phyloP scores from a whole-genome alignment of 257 asterid genomes.

The Nicotiana otophora region DNA sequence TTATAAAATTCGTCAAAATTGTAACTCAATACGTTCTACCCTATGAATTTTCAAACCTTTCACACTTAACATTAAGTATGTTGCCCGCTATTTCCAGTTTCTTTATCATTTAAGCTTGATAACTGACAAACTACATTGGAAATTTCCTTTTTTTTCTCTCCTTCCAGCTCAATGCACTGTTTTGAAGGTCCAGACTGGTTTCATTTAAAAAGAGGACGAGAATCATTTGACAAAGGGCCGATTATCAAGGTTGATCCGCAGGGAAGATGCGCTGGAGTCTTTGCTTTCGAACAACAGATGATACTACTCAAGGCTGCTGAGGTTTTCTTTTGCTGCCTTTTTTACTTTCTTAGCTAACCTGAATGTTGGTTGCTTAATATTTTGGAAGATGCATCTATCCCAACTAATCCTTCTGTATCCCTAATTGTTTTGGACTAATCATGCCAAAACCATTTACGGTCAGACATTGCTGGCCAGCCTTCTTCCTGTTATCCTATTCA shows the following conservation, averaged over 20 bases:
- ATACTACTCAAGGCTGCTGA: conserved; percentile 92
- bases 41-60: not conserved
- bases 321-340: conserved; percentile 38
- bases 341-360: not conserved
- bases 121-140: not conserved
- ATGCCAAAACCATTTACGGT: not conserved
- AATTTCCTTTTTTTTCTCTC: conserved; percentile 11
- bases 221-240: conserved; percentile 79
- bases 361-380: not conserved
- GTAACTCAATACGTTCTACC: not conserved
- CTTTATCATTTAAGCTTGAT: not conserved
- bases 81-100: not conserved
- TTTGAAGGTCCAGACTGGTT: conserved; percentile 97
- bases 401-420: not conserved
- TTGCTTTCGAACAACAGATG: conserved; percentile 84
- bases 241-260: conserved; percentile 82
- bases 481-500: not conserved
- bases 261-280: conserved; percentile 91
- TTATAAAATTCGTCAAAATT: not conserved
- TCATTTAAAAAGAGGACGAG: conserved; percentile 85
- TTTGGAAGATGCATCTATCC: not conserved
- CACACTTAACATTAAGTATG: not conserved
- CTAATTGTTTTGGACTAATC: not conserved
- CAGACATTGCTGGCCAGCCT: not conserved
- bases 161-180: conserved; percentile 94